Conservation (phyloP, 148 eudicot species). For the Diospyros kaki region DNA sequence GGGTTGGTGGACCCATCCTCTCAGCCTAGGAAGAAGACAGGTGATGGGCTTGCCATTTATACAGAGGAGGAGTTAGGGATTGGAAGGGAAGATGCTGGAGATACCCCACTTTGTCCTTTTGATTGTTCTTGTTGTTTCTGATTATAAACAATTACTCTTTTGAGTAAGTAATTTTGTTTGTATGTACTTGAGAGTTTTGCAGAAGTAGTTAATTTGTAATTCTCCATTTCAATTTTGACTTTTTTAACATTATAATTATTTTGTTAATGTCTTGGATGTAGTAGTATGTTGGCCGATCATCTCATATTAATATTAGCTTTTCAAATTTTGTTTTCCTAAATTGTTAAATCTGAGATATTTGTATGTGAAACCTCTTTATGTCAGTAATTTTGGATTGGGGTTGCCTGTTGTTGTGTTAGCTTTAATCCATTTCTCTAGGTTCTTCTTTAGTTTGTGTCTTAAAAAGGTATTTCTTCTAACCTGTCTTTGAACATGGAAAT, state of each 20-base stretch:
- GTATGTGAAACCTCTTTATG: too few species aligned
- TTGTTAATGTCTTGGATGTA: not conserved
- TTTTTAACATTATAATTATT: too few species aligned
- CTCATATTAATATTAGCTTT: not conserved
- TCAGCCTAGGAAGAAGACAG: conserved; percentile 51
- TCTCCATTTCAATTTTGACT: not conserved
- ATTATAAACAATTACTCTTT: conserved; percentile 5
- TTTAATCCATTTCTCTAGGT: too few species aligned
- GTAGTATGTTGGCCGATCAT: not conserved
- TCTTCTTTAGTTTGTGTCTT: too few species aligned
- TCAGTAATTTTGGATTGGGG: too few species aligned
- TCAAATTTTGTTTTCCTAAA: not conserved
- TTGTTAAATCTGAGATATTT: too few species aligned
- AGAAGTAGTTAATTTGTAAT: not conserved
- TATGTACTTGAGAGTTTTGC: not conserved
- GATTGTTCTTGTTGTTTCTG: conserved; percentile 86
- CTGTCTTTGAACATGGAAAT: too few species aligned
- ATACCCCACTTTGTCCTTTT: conserved; percentile 68
- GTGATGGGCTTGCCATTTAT: conserved; percentile 55
- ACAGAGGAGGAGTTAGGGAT: conserved; percentile 65
- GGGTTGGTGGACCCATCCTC: conserved; percentile 16
- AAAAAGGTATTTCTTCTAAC: too few species aligned
- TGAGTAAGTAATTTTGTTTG: not conserved
- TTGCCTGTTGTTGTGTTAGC: too few species aligned
- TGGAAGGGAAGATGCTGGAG: conserved; percentile 57